phyloP scores from a whole-genome alignment of 306 rosid species.

The Potentilla sterilis region DNA sequence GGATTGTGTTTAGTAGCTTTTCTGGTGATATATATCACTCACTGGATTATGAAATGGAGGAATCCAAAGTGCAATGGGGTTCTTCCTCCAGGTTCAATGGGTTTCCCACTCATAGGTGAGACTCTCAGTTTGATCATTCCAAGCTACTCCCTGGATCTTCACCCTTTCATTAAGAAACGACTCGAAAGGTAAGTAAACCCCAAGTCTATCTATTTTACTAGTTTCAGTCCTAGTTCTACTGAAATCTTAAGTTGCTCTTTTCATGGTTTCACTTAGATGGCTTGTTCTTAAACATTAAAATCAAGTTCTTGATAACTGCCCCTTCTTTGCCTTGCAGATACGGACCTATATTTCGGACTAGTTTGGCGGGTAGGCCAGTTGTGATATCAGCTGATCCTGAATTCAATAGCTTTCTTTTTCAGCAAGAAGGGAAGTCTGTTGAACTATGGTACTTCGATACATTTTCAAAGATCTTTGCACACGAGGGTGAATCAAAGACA shows the following conservation, averaged over 20 bases:
- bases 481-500: too few species aligned
- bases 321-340: background rate
- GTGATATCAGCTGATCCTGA: slow-evolving; percentile 36
- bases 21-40: slow-evolving; percentile 11
- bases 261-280: too few species aligned
- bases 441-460: slow-evolving; percentile 40
- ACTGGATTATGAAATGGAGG: slow-evolving; percentile 27
- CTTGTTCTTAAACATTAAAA: too few species aligned
- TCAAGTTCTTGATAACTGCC: too few species aligned
- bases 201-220: background rate
- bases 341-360: slow-evolving; percentile 40
- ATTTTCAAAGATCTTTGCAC: slow-evolving; percentile 15
- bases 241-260: too few species aligned
- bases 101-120: slow-evolving; percentile 43
- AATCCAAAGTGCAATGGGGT: slow-evolving; percentile 34
- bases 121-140: slow-evolving; percentile 29
- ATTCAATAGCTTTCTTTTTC: slow-evolving; percentile 23
- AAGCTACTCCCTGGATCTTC: slow-evolving; percentile 43
- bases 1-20: slow-evolving; percentile 11
- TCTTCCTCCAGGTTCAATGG: slow-evolving; percentile 50
- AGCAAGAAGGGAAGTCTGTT: slow-evolving; percentile 42
- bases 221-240: too few species aligned
- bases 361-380: slow-evolving; percentile 26
- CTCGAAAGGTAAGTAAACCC: slow-evolving; percentile 21
- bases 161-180: slow-evolving; percentile 39